phyloP scores from a whole-genome alignment of 2,329 filamentous ascomycete genomes.

The Sarocladium oryzae region DNA sequence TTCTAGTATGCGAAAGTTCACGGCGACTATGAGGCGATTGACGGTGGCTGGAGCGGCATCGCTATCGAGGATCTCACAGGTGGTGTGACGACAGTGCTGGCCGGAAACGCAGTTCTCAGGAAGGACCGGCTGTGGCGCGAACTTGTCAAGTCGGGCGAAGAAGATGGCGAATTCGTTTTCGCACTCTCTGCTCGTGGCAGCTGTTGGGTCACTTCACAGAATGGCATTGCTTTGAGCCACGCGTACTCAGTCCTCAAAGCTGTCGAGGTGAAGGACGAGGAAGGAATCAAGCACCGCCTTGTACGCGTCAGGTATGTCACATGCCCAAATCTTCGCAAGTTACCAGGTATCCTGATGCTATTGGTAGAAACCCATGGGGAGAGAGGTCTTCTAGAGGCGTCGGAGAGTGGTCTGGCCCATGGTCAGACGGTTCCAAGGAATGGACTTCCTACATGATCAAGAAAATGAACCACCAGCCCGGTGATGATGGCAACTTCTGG shows the following conservation, averaged over 20 bases:
- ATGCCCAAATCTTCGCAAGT: background rate
- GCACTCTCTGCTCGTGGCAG: slow-evolving; percentile 26
- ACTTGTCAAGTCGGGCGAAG: slow-evolving; percentile 48
- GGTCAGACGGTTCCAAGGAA: slow-evolving; percentile 67
- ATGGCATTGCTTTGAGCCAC: slow-evolving; percentile 38
- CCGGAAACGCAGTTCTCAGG: slow-evolving; percentile 51
- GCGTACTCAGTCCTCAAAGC: slow-evolving; percentile 46
- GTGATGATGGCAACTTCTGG: slow-evolving; percentile 56
- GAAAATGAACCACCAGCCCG: slow-evolving; percentile 58
- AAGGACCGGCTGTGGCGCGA: slow-evolving; percentile 67
- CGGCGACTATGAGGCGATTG: slow-evolving; percentile 62
- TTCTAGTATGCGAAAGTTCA: slow-evolving; percentile 64
- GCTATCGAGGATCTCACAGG: slow-evolving; percentile 45
- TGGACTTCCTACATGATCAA: slow-evolving; percentile 70
- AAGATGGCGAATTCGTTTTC: slow-evolving; percentile 58
- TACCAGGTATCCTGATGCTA: background rate
- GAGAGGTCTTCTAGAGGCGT: slow-evolving; percentile 34
- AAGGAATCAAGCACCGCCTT: slow-evolving; percentile 31
- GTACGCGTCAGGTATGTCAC: slow-evolving; percentile 36
- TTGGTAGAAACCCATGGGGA: slow-evolving; percentile 63
- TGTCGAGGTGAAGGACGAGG: slow-evolving; percentile 35
- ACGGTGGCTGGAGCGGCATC: slow-evolving; percentile 57
- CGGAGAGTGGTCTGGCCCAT: slow-evolving; percentile 64
- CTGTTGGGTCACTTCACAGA: slow-evolving; percentile 18
- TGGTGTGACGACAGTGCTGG: slow-evolving; percentile 50